These are phyloP conservation scores for Colletotrichum salicis DNA, from an alignment of 2,329 filamentous ascomycete species.

Conservation along the genomic window DNA sequence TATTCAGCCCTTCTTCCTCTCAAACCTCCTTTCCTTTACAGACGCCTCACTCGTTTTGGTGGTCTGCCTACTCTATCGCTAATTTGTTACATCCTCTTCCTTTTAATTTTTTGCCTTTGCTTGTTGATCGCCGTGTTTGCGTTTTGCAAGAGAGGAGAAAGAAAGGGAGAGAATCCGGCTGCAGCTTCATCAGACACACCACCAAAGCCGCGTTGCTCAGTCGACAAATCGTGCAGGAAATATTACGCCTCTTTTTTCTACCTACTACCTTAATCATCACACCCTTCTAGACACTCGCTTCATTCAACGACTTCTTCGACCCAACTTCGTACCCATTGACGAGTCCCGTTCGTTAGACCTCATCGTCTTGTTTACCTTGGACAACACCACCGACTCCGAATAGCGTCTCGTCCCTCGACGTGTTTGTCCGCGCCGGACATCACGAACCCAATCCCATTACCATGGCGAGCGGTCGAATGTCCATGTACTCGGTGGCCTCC, in stretches of 20 bases:
- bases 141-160: neutral
- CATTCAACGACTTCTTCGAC: neutral
- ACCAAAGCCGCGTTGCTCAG: constrained; percentile 27
- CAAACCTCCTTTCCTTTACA: constrained; percentile 40
- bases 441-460: constrained; percentile 36
- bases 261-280: constrained; percentile 5
- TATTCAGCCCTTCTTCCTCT: constrained; percentile 38
- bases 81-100: constrained; percentile 38
- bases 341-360: constrained; percentile 12
- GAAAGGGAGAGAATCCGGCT: constrained; percentile 26
- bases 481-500: constrained; percentile 75
- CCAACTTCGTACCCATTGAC: neutral
- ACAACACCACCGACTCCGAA: constrained; percentile 27
- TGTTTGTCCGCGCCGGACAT: constrained; percentile 54
- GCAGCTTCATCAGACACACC: constrained; percentile 15
- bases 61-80: constrained; percentile 54
- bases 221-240: constrained; percentile 20
- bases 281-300: constrained; percentile 10
- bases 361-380: constrained; percentile 11
- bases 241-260: neutral
- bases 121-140: constrained; percentile 7
- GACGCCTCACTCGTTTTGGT: constrained; percentile 70
- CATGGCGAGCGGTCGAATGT: constrained; percentile 72
- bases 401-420: constrained; percentile 37
- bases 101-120: constrained; percentile 28